A percentile compares a stretch with the other conserved stretches of the same genome.
phyloP scores from a whole-genome alignment of 2,329 filamentous ascomycete genomes.

The Parastagonospora avenae region DNA sequence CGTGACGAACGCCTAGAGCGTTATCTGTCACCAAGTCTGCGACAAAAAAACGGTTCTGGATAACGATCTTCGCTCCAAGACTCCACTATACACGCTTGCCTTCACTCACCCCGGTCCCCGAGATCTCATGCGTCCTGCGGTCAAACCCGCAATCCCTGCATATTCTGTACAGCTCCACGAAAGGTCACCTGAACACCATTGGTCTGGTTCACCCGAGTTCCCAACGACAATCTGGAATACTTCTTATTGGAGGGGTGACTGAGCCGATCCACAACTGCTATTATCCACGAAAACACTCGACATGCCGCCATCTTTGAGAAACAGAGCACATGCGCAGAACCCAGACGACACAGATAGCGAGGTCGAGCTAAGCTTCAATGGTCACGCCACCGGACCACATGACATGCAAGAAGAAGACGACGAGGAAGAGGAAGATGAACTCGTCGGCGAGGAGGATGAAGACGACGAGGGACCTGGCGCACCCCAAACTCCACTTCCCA shows the following conservation, averaged over 20 bases:
- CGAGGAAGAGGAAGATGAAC: constrained; percentile 30
- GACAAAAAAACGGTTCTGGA: too few species aligned
- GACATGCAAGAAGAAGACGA: constrained; percentile 25
- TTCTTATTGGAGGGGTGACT: not conserved
- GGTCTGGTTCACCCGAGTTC: not conserved
- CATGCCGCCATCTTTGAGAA: constrained; percentile 27
- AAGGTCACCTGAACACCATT: not conserved
- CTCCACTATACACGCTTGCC: not conserved
- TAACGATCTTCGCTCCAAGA: not conserved
- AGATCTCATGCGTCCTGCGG: constrained; percentile 6
- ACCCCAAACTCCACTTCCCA: constrained; percentile 16
- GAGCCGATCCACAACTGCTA: too few species aligned
- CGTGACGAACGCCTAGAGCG: too few species aligned
- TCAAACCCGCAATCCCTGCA: constrained; percentile 11
- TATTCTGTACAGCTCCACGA: not conserved
- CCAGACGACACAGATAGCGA: constrained; percentile 37
- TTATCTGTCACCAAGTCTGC: too few species aligned
- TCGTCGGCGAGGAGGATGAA: constrained; percentile 50
- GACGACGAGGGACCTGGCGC: constrained; percentile 30
- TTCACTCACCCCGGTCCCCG: constrained; percentile 9
- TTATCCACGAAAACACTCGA: too few species aligned
- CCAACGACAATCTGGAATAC: not conserved
- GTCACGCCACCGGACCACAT: not conserved
- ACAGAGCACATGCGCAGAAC: constrained; percentile 19
- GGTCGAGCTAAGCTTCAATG: constrained; percentile 15